Evolutionary conservation across 1,284 basidiomycete species (phyloP).

Genomic region (Cystobasidium sp.): DNA sequence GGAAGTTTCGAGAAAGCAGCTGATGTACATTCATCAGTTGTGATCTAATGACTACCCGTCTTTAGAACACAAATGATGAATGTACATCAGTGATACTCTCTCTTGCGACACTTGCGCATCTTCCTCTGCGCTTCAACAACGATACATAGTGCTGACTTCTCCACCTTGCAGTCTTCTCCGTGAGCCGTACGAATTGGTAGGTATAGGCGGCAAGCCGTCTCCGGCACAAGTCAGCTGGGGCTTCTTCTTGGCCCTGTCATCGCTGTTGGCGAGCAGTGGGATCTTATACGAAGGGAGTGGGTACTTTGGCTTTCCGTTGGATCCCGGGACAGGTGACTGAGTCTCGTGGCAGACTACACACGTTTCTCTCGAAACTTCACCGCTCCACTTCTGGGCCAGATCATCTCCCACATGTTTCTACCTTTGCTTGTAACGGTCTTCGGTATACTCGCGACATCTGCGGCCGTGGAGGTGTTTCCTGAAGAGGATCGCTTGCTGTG

Average conservation of each 20-base stretch:
- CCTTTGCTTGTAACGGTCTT: constrained; percentile 5
- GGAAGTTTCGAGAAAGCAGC: neutral
- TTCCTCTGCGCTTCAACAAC: too few species aligned
- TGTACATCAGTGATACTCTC: too few species aligned
- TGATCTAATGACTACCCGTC: neutral
- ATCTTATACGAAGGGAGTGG: constrained; percentile 55
- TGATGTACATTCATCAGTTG: neutral
- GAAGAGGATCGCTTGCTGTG: constrained; percentile 54
- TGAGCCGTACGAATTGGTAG: constrained; percentile 16
- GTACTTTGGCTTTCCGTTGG: too few species aligned
- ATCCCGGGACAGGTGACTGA: too few species aligned
- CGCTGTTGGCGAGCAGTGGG: constrained; percentile 51
- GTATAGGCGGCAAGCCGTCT: constrained; percentile 41
- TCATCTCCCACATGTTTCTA: constrained; percentile 4
- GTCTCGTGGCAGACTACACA: constrained; percentile 31
- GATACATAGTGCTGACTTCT: too few species aligned
- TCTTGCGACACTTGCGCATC: too few species aligned
- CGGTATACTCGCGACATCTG: constrained; percentile 58
- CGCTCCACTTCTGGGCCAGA: neutral
- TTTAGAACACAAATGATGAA: too few species aligned
- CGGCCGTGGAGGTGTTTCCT: constrained; percentile 56
- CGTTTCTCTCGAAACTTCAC: neutral
- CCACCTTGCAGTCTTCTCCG: neutral
- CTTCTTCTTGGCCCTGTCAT: constrained; percentile 55
- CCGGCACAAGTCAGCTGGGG: constrained; percentile 57